Evolutionary conservation across 2,329 filamentous ascomycete species (phyloP).

Genomic region (Chrysosphaeria jannelii): DNA sequence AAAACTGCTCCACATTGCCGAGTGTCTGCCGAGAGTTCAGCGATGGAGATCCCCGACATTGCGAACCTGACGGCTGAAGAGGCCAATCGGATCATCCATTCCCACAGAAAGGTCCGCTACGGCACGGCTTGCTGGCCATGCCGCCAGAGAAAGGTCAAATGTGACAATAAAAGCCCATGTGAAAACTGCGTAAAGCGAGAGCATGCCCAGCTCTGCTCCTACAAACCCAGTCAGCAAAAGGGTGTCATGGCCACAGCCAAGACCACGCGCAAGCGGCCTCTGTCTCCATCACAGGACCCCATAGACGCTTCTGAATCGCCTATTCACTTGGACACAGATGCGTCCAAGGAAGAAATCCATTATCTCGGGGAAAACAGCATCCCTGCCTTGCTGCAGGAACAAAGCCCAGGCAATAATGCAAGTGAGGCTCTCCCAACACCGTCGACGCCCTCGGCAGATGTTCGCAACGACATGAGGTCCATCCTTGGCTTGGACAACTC

Average conservation of each 20-base stretch:
- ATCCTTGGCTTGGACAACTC: conserved; percentile 35
- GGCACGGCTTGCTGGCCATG: conserved; percentile 38
- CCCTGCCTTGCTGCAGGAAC: conserved; percentile 30
- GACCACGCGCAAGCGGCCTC: no score
- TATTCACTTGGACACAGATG: conserved; percentile 20
- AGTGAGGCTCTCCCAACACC: no score
- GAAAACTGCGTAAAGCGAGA: conserved; percentile 38
- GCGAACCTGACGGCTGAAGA: conserved; percentile 32
- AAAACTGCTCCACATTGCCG: no score
- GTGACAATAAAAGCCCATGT: conserved; percentile 36
- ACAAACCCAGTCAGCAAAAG: conserved; percentile 31
- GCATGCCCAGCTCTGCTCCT: conserved; percentile 32
- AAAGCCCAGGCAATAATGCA: conserved; percentile 11
- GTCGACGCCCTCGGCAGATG: conserved; percentile 6
- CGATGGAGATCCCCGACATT: no score
- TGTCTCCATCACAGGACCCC: no score
- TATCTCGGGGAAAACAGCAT: conserved; percentile 40
- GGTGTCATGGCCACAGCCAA: no score
- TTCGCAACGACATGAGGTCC: conserved; percentile 32
- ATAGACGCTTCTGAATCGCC: no score
- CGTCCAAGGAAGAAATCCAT: conserved; percentile 19
- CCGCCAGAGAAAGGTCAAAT: conserved; percentile 36
- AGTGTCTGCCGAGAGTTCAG: no score
- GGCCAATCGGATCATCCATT: conserved; percentile 36
- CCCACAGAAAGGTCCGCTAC: conserved; percentile 36